Percentiles rank a stretch among this genome's conserved stretches.
Evolutionary conservation across 306 rosid genomes (phyloP).

Genomic region (Leucaena leucocephala): DNA sequence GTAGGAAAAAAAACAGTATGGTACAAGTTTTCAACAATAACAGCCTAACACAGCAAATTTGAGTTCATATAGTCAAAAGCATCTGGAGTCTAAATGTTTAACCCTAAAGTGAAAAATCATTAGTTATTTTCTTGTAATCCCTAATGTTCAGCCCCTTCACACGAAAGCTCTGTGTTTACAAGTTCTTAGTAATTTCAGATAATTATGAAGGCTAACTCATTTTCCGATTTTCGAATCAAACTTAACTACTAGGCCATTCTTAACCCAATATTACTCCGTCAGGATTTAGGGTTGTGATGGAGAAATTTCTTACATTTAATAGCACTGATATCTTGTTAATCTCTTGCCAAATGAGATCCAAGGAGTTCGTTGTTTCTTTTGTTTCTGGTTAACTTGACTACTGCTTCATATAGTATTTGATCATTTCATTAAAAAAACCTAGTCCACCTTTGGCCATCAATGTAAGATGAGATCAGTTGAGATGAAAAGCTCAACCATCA

Average conservation of each 20-base stretch:
- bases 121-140: neutral
- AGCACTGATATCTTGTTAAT: neutral
- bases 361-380: neutral
- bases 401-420: neutral
- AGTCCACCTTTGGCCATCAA: neutral
- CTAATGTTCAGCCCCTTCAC: neutral
- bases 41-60: neutral
- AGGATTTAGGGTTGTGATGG: neutral
- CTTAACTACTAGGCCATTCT: neutral
- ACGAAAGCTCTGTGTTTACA: too few relatives aligned
- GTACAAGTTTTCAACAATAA: neutral
- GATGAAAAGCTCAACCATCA: neutral
- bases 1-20: too few relatives aligned
- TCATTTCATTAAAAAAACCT: too few relatives aligned
- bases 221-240: neutral
- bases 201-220: neutral
- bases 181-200: neutral
- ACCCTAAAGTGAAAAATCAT: neutral
- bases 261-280: neutral
- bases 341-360: conserved; percentile 6
- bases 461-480: neutral
- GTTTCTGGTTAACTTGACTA: neutral
- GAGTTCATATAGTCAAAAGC: neutral
- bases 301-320: neutral
- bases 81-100: too few relatives aligned